Conservation (phyloP, 352 stramenopile species). For the Globisporangium yorkense region DNA sequence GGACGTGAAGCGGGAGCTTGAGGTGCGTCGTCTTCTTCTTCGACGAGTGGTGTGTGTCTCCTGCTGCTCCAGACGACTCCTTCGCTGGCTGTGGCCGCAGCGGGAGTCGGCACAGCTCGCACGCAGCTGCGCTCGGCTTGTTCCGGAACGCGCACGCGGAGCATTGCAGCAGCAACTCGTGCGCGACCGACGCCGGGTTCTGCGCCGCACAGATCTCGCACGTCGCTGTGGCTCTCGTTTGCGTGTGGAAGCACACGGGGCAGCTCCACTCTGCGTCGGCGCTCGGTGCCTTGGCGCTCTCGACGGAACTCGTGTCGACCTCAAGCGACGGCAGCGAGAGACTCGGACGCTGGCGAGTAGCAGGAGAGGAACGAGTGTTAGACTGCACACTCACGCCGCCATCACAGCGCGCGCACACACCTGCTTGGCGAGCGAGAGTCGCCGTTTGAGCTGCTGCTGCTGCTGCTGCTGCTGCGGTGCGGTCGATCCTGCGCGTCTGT, state of each 20-base stretch:
- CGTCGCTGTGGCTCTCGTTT: constrained; percentile 32
- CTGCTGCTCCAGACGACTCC: background rate
- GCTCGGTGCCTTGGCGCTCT: background rate
- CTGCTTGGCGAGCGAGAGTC: background rate
- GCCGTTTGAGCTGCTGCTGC: background rate
- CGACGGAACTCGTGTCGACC: background rate
- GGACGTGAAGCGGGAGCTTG: constrained; percentile 7
- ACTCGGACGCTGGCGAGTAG: background rate
- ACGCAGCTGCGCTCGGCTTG: constrained; percentile 29
- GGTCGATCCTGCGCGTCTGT: too few relatives aligned
- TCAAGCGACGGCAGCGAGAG: constrained; percentile 9
- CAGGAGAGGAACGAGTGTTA: background rate
- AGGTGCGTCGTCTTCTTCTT: constrained; percentile 13
- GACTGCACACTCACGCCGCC: background rate
- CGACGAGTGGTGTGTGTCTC: background rate
- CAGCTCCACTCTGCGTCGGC: constrained; percentile 38
- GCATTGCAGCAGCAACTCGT: constrained; percentile 52
- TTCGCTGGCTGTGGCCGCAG: constrained; percentile 12
- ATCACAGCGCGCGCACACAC: background rate
- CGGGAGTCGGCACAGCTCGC: constrained; percentile 52
- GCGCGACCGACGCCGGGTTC: constrained; percentile 49
- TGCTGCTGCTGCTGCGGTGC: background rate
- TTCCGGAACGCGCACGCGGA: constrained; percentile 64
- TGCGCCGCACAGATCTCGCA: constrained; percentile 77
- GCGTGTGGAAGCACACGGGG: constrained; percentile 63